Conservation (phyloP, 768 basidiomycete genomes). For the Cyclocybe cylindracea region DNA sequence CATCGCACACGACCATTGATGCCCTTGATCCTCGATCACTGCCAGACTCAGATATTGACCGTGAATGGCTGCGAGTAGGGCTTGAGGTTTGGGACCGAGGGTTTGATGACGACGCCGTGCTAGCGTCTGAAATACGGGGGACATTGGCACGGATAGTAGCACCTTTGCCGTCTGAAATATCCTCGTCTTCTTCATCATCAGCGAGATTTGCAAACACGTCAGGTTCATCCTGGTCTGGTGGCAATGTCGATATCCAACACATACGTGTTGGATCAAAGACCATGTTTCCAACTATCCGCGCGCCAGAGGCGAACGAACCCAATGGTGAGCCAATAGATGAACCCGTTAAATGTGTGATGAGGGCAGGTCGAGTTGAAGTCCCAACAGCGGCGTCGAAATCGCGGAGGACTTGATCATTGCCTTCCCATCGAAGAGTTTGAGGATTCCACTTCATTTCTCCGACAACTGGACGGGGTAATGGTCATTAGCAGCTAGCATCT, state of each 20-base stretch:
- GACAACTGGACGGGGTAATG: slow-evolving; percentile 57
- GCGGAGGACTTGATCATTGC: slow-evolving; percentile 88
- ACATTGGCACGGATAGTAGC: slow-evolving; percentile 77
- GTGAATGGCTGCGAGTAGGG: slow-evolving; percentile 61
- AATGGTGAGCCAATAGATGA: slow-evolving; percentile 84
- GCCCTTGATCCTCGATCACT: slow-evolving; percentile 82
- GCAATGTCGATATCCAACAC: slow-evolving; percentile 90
- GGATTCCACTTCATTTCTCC: slow-evolving; percentile 99
- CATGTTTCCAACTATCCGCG: slow-evolving; percentile 96
- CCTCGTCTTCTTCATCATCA: slow-evolving; percentile 85
- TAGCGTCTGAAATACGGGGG: slow-evolving; percentile 33
- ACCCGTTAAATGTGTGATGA: slow-evolving; percentile 92
- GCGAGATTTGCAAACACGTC: slow-evolving; percentile 94
- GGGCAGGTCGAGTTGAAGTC: slow-evolving; percentile 87
- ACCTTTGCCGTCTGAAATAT: slow-evolving; percentile 69
- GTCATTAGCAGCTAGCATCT: slow-evolving; percentile 1
- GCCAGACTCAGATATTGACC: slow-evolving; percentile 73
- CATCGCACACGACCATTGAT: slow-evolving; percentile 69
- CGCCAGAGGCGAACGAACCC: slow-evolving; percentile 71
- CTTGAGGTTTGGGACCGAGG: slow-evolving; percentile 45
- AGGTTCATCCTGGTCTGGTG: slow-evolving; percentile 89
- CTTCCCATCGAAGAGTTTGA: slow-evolving; percentile 88
- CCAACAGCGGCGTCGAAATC: slow-evolving; percentile 87
- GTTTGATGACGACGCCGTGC: slow-evolving; percentile 28
- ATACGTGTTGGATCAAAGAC: slow-evolving; percentile 92